These are phyloP conservation scores for Fusarium multiceps DNA, from an alignment of 2,329 filamentous ascomycete species.

Conservation along the genomic window DNA sequence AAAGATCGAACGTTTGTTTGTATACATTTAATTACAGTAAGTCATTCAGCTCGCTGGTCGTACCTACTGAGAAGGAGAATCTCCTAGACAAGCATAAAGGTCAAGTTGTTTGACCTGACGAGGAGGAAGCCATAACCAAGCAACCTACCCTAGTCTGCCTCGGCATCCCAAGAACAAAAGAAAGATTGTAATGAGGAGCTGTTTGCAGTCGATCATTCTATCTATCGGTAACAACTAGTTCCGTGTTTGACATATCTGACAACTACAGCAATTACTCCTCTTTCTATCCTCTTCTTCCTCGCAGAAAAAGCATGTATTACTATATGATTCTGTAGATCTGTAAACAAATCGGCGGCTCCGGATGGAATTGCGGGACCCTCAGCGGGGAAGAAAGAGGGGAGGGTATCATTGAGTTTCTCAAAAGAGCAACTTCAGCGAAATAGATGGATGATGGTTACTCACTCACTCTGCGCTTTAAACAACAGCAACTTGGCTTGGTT, in stretches of 20 bases:
- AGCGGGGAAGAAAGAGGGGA: not conserved
- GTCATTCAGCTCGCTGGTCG: too few species aligned
- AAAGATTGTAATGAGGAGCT: not conserved
- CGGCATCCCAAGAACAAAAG: not conserved
- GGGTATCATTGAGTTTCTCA: conserved; percentile 17
- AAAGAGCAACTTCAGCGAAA: conserved; percentile 22
- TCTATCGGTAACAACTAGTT: not conserved
- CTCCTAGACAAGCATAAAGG: not conserved
- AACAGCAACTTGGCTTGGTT: not conserved
- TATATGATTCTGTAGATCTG: not conserved
- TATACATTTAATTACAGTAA: not conserved
- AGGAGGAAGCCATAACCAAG: not conserved
- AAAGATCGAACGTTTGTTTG: not conserved
- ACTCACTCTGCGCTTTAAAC: not conserved
- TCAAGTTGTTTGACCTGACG: not conserved
- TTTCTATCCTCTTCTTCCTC: not conserved
- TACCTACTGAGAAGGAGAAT: not conserved
- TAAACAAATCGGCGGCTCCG: conserved; percentile 11
- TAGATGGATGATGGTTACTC: conserved; percentile 2
- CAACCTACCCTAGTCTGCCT: not conserved
- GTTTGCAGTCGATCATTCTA: not conserved
- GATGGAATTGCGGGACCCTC: not conserved
- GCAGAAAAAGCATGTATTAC: not conserved
- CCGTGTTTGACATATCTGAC: not conserved
- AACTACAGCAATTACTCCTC: not conserved